Evolutionary conservation across 805 yeast genomes (phyloP).

Genomic region (Yamadazyma laniorum): DNA sequence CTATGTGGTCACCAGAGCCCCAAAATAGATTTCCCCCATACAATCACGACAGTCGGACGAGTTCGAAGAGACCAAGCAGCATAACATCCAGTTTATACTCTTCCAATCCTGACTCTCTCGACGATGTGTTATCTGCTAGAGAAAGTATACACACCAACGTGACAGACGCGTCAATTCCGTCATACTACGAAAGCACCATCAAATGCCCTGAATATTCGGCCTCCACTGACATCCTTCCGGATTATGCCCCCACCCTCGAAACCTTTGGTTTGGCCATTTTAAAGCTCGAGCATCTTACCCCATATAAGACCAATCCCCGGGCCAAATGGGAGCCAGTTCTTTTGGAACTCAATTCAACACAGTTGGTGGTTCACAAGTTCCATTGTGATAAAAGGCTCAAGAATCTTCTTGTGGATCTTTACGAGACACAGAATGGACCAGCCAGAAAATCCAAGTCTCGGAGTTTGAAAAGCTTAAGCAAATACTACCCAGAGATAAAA

Average conservation of each 20-base stretch:
- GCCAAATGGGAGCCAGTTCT: constrained; percentile 37
- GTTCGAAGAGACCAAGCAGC: too few relatives aligned
- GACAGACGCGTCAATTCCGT: constrained; percentile 7
- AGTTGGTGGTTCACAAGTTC: constrained; percentile 31
- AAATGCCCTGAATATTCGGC: constrained; percentile 22
- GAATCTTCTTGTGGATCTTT: constrained; percentile 30
- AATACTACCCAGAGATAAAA: constrained; percentile 19
- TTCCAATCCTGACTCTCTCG: not conserved
- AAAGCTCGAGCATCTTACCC: constrained; percentile 37
- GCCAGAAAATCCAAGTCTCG: constrained; percentile 9
- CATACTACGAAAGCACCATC: constrained; percentile 5
- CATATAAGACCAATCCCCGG: constrained; percentile 28
- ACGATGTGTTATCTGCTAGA: not conserved
- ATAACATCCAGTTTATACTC: too few relatives aligned
- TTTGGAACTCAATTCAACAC: constrained; percentile 40
- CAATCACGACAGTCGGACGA: too few relatives aligned
- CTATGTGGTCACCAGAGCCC: too few relatives aligned
- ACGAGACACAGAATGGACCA: constrained; percentile 26
- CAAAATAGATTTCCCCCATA: too few relatives aligned
- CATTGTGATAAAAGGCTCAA: constrained; percentile 19
- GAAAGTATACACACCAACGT: not conserved
- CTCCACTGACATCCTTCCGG: constrained; percentile 27
- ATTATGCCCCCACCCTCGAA: constrained; percentile 30
- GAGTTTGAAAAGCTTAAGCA: constrained; percentile 18
- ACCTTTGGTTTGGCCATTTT: constrained; percentile 32